Percentiles rank a stretch among this genome's conserved stretches.
These are phyloP conservation scores for Paramecium tetraurelia DNA, from an alignment of 73 alveolate species.

Conservation along the genomic window DNA sequence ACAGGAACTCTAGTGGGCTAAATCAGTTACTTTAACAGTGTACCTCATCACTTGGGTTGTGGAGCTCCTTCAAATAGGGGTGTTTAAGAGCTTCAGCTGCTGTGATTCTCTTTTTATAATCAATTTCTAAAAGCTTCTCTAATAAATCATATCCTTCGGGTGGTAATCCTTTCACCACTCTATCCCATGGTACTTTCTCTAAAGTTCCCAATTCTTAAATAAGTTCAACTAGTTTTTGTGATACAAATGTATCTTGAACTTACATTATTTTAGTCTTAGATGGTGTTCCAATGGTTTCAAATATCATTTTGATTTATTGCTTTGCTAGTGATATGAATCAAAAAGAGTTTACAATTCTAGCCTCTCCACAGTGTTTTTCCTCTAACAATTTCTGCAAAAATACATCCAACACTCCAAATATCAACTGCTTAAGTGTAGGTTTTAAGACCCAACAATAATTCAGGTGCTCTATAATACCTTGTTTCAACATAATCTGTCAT, in stretches of 20 bases:
- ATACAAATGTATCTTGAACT: constrained; percentile 32
- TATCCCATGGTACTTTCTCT: constrained; percentile 39
- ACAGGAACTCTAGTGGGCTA: constrained; percentile 55
- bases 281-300: constrained; percentile 56
- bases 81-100: constrained; percentile 69
- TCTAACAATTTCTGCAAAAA: constrained; percentile 56
- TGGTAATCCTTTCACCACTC: constrained; percentile 41
- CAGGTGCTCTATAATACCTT: constrained; percentile 63
- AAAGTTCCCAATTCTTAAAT: background rate
- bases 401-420: constrained; percentile 62
- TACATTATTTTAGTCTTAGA: constrained; percentile 16
- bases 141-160: constrained; percentile 66
- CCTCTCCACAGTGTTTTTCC: constrained; percentile 55
- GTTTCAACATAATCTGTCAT: constrained; percentile 60
- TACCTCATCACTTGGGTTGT: constrained; percentile 61
- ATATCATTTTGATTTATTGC: constrained; percentile 35
- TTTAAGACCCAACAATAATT: constrained; percentile 42
- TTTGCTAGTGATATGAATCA: background rate
- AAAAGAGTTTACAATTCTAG: background rate
- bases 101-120: constrained; percentile 62
- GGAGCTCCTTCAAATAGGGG: constrained; percentile 60
- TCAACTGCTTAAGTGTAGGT: constrained; percentile 59
- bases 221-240: background rate
- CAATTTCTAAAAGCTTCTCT: constrained; percentile 56
- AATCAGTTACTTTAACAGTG: background rate